Evolutionary conservation across 179 eudicot genomes (phyloP), one percentile per base, ranked within the genome.

Genomic region (Heliamphora ciliata): DNA sequence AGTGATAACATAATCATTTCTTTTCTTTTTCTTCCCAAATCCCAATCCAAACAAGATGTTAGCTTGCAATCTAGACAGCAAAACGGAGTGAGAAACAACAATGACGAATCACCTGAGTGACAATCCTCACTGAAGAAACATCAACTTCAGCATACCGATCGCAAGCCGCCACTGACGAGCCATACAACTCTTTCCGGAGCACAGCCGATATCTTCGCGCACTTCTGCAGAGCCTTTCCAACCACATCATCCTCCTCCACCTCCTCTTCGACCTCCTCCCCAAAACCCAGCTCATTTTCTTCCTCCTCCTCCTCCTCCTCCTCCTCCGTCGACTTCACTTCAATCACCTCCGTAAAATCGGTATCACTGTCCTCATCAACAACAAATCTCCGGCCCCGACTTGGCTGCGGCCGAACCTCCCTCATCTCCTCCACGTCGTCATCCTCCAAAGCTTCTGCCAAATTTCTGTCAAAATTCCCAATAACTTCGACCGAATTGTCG

Each of bases 201-300:
- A 94, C 97, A 6, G 88, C 90, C 13, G 98, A 94, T 84, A 95
- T 95, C 83, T 90, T 91, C 1, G 86, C 92, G 70, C 98, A 95
- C 79, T 91, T 95, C 56, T 84, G 89, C 85, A 95, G 84, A 78
- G 98, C 98, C 84, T 83, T 94, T 56, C 93, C 93, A 1, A 95
- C 93, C 71, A 95, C 92, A 87, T 95, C 98, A 68, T 82, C 89
- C 68, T 89, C 92, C 75, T 88, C 92, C 67, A n/a, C 88, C 80
- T 76, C 85, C 52, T 65, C 85, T 68, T 59, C 87, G 6, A 47
- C 81, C 11, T 56, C 74, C 17, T 77, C 86, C 64, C 4, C 74
- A 8, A 64, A 85, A 2, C 77, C 87, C 1, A 82, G 87, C 47
- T 86, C 89, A 0, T 83, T 88, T 31, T 31, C 40, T 31, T 0